A percentile compares a stretch with the other conserved stretches of the same genome.
Conservation (phyloP, 176 grass and related monocot species). For the Raddia distichophylla region DNA sequence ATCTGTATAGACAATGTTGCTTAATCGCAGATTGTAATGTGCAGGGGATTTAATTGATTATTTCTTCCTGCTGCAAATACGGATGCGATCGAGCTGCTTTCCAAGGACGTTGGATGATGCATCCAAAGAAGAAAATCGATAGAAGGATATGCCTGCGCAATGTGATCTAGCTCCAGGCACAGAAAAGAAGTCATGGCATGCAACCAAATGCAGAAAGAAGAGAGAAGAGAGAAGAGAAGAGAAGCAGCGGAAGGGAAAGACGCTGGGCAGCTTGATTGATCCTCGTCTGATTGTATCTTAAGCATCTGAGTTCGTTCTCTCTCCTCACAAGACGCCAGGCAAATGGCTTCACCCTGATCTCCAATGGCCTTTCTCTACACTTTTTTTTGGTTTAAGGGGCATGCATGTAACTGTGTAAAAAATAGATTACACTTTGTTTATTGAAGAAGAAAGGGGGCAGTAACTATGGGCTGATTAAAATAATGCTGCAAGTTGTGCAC, state of each 20-base stretch:
- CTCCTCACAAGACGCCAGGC: conserved; percentile 21
- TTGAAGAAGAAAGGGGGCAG: neutral
- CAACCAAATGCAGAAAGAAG: conserved; percentile 10
- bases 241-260: neutral
- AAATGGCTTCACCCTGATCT: conserved; percentile 12
- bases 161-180: neutral
- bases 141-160: neutral
- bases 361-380: neutral
- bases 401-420: neutral
- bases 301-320: neutral
- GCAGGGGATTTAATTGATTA: neutral
- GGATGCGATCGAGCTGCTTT: conserved; percentile 45
- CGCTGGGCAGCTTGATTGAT: neutral
- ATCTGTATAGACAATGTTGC: neutral
- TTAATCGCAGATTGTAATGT: neutral
- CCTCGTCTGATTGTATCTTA: neutral
- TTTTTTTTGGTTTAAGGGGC: conserved; percentile 16
- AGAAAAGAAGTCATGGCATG: conserved; percentile 18
- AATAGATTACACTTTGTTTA: neutral
- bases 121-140: conserved; percentile 30
- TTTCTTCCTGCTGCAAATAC: neutral
- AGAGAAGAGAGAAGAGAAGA: neutral
- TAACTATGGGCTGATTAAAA: neutral
- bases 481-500: conserved; percentile 29
- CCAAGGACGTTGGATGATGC: neutral